Base-by-base conservation (phyloP, 306 rosid genomes). In the Gillenia trifoliata region DNA sequence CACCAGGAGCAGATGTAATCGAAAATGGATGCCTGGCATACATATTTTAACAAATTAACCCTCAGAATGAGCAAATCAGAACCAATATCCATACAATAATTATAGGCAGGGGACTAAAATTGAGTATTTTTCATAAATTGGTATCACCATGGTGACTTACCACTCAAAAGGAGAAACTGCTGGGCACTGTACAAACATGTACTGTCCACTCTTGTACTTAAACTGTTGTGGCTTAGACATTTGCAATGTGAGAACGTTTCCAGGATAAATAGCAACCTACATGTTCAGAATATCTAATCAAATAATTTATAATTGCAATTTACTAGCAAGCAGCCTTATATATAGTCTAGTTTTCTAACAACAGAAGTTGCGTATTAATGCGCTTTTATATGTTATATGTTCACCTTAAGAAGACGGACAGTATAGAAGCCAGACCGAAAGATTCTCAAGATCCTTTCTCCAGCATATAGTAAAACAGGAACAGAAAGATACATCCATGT, bases 151-250 rank as follows among this genome's bases (percentile, higher is more conserved):
- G 36, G 79, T 70, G 66, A 87, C 77, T 83, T 74, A 95, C 99
- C 99, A 95, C 83, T 95, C 99, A 86, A 90, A 92, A 3, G 98
- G 97, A 79, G 99, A 92, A 83, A 95, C 90, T 4, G 92, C 93
- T n/a, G 99, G 93, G 79, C 99, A 95, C 78, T 95, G 99, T 56
- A 95, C 99, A 88, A 92, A 95, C 99, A 95, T 95, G 91, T 95
- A 95, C 78, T 91, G 97, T 74, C 98, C 99, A 49, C 99, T 95
- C 81, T 88, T 95, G 93, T 95, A 86, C 20, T 85, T 90, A 75
- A 95, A 95, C 77, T 86, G 98, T 50, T 91, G 87, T 70, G 99
- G 97, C 88, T 92, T 95, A 15, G 96, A 92, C 99, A 95, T 95
- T 86, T 95, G 97, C 88, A 95, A 71, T 3, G 97, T 85, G 82